Percentiles rank a stretch among this genome's conserved stretches.
Conservation (phyloP, 148 eudicot species). For the Mesembryanthemum crystallinum region DNA sequence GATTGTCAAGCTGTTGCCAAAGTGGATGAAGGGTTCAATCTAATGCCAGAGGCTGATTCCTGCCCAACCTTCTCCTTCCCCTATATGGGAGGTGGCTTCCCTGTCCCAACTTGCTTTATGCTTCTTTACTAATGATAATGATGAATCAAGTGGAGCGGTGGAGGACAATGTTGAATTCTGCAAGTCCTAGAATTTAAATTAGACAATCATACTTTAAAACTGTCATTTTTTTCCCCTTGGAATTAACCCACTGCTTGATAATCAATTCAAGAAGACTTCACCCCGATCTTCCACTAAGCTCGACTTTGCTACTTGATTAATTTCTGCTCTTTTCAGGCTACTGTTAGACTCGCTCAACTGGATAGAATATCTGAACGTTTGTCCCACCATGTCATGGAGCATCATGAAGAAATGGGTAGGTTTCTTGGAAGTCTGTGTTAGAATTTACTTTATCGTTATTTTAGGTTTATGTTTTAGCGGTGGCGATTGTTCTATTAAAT, state of each 20-base stretch:
- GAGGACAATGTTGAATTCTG: no score
- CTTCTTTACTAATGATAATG: background rate
- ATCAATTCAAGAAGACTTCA: background rate
- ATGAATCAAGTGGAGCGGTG: no score
- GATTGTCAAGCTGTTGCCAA: no score
- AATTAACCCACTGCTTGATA: background rate
- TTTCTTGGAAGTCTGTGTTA: constrained; percentile 18
- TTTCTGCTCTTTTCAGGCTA: constrained; percentile 55
- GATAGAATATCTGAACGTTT: constrained; percentile 70
- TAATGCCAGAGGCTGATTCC: background rate
- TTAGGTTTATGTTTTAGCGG: constrained; percentile 5
- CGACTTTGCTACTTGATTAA: constrained; percentile 13
- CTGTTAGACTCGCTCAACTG: constrained; percentile 83
- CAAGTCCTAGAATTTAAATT: no score
- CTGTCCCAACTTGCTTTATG: background rate
- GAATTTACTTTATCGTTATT: background rate
- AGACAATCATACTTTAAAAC: no score
- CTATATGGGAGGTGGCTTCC: background rate
- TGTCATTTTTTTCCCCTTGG: background rate
- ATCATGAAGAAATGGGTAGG: constrained; percentile 95
- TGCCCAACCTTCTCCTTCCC: background rate
- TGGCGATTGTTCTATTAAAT: background rate
- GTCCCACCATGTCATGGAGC: constrained; percentile 89
- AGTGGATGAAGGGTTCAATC: no score
- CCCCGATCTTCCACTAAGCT: background rate